Evolutionary conservation across 179 eudicot genomes (phyloP).

Genomic region (Spergularia azorica): DNA sequence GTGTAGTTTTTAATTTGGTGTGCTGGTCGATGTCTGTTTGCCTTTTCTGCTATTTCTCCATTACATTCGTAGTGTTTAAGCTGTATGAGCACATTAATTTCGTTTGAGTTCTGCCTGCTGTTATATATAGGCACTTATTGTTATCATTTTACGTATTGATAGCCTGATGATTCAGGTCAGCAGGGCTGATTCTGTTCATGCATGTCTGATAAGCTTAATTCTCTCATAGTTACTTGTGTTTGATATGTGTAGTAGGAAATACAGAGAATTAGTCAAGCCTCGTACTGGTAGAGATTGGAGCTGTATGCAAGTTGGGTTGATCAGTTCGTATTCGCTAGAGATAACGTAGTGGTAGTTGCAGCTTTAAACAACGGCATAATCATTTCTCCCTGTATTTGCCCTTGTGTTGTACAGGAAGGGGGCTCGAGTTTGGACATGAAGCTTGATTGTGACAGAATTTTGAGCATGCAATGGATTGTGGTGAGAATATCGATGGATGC

Average conservation of each 20-base stretch:
- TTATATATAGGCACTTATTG: constrained; percentile 21
- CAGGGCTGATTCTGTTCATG: constrained; percentile 9
- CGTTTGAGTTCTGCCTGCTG: too few relatives aligned
- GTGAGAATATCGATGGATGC: constrained; percentile 8
- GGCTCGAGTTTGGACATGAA: constrained; percentile 45
- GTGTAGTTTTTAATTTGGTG: constrained; percentile 51
- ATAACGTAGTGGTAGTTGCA: constrained; percentile 71
- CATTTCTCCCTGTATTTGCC: constrained; percentile 79
- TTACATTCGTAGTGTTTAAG: constrained; percentile 36
- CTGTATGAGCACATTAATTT: constrained; percentile 35
- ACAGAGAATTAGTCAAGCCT: constrained; percentile 35
- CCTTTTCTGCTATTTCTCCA: constrained; percentile 35
- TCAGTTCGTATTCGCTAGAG: constrained; percentile 74
- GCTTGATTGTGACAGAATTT: constrained; percentile 29
- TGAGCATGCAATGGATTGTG: constrained; percentile 5
- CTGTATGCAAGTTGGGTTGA: constrained; percentile 55
- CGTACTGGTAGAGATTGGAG: constrained; percentile 46
- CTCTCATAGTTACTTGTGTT: constrained; percentile 20
- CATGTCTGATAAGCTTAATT: constrained; percentile 17
- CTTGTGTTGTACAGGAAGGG: constrained; percentile 97
- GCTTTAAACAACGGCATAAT: constrained; percentile 72
- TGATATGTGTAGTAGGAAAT: constrained; percentile 35
- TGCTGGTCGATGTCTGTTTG: constrained; percentile 48
- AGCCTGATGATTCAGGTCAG: constrained; percentile 20
- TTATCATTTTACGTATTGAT: constrained; percentile 15